Percentiles rank a stretch among this genome's conserved stretches.
Conservation (phyloP, 306 rosid genomes). For the Rosa persica region DNA sequence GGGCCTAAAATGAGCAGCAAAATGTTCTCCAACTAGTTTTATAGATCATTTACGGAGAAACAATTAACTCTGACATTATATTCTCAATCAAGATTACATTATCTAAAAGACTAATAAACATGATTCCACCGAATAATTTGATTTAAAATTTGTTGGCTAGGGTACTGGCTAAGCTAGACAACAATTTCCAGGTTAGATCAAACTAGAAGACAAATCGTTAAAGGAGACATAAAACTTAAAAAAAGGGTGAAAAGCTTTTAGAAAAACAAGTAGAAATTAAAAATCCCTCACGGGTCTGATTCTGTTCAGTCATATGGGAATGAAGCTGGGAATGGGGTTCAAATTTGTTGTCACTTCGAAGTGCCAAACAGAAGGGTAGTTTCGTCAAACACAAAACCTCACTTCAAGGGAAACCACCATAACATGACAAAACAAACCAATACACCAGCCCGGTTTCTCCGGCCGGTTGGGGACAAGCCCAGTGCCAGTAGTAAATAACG, state of each 20-base stretch:
- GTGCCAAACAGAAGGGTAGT: conserved; percentile 20
- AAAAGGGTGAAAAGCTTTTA: neutral
- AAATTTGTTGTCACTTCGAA: conserved; percentile 12
- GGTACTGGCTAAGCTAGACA: neutral
- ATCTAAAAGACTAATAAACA: neutral
- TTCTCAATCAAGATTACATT: neutral
- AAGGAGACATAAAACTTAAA: conserved; percentile 23
- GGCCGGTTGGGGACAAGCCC: conserved; percentile 30
- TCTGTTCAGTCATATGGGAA: conserved; percentile 54
- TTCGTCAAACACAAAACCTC: conserved; percentile 11
- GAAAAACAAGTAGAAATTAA: conserved; percentile 15
- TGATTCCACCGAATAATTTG: neutral
- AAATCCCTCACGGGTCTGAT: conserved; percentile 65
- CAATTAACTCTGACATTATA: neutral
- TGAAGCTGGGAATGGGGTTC: conserved; percentile 9
- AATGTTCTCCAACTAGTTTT: neutral
- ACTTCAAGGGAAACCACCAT: neutral
- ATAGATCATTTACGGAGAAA: neutral
- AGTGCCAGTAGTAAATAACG: conserved; percentile 5
- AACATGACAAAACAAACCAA: conserved; percentile 29
- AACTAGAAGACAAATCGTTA: conserved; percentile 8
- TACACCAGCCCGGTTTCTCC: conserved; percentile 21
- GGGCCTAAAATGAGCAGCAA: neutral
- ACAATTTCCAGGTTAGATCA: neutral
- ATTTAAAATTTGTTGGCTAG: neutral